phyloP scores from a whole-genome alignment of 352 stramenopile species.

The Pythium sukuiense region DNA sequence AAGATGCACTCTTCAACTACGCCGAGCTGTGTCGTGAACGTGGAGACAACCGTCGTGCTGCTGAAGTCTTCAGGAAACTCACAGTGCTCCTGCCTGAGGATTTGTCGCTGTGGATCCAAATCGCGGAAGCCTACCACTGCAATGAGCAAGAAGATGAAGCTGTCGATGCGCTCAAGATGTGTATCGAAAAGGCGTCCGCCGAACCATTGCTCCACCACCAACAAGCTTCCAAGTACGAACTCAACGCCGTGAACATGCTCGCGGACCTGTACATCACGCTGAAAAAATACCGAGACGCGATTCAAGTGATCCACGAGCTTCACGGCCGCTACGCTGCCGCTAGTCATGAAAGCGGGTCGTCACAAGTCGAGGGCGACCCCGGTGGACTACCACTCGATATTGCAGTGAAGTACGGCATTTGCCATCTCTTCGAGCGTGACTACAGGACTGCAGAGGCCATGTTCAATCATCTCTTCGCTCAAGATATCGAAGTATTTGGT shows the following conservation, averaged over 20 bases:
- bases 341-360: slow-evolving; percentile 42
- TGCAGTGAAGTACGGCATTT: slow-evolving; percentile 87
- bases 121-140: slow-evolving; percentile 85
- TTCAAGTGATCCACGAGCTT: slow-evolving; percentile 77
- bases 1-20: slow-evolving; percentile 82
- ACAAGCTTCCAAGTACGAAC: slow-evolving; percentile 75
- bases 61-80: slow-evolving; percentile 82
- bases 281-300: slow-evolving; percentile 80
- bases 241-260: slow-evolving; percentile 89
- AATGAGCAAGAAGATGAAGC: slow-evolving; percentile 87
- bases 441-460: slow-evolving; percentile 74
- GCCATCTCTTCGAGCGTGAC: slow-evolving; percentile 75
- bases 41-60: slow-evolving; percentile 75
- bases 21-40: slow-evolving; percentile 76
- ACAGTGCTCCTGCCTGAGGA: slow-evolving; percentile 68
- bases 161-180: slow-evolving; percentile 81
- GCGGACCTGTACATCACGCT: slow-evolving; percentile 85
- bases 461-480: slow-evolving; percentile 81
- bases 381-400: slow-evolving; percentile 81
- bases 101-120: slow-evolving; percentile 84
- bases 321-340: slow-evolving; percentile 62
- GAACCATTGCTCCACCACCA: slow-evolving; percentile 56
- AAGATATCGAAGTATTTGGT: slow-evolving; percentile 84
- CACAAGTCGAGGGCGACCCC: slow-evolving; percentile 62
- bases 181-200: slow-evolving; percentile 74